These are phyloP conservation scores for Cylindrodendrum hubeiense DNA, from an alignment of 2,329 filamentous ascomycete genomes.

Conservation along the genomic window DNA sequence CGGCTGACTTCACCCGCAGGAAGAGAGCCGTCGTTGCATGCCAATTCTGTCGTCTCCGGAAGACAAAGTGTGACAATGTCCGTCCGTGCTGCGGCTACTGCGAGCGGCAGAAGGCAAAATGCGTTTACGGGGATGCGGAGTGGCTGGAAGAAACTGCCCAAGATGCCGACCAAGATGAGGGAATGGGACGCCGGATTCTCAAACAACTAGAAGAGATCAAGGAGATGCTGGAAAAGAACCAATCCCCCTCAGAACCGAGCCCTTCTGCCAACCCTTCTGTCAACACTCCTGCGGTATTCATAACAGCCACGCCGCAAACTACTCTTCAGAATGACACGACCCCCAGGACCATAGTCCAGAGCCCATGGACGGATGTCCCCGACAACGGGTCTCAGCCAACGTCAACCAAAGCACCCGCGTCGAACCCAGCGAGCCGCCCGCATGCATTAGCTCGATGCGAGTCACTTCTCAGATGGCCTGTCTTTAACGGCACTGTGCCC, in stretches of 20 bases:
- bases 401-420: neutral
- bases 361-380: neutral
- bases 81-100: conserved; percentile 29
- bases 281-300: neutral
- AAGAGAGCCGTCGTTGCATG: conserved; percentile 29
- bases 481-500: conserved; percentile 19
- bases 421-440: neutral
- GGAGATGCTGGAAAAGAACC: conserved; percentile 8
- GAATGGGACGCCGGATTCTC: conserved; percentile 24
- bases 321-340: neutral
- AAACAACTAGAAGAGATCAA: conserved; percentile 26
- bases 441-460: conserved; percentile 23
- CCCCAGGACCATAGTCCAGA: neutral
- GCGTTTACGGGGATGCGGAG: conserved; percentile 25
- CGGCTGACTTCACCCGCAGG: conserved; percentile 26
- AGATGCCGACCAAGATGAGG: conserved; percentile 2
- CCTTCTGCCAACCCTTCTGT: neutral
- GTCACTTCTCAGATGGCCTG: conserved; percentile 25
- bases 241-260: neutral
- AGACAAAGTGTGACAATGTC: conserved; percentile 32
- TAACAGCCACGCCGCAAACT: neutral
- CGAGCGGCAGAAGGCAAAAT: conserved; percentile 25
- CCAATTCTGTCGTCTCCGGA: conserved; percentile 30
- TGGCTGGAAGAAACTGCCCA: conserved; percentile 3
- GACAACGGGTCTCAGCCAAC: neutral